Base-by-base conservation (phyloP, 2,329 filamentous ascomycete genomes). In the Ophiostoma himal-ulmi region DNA sequence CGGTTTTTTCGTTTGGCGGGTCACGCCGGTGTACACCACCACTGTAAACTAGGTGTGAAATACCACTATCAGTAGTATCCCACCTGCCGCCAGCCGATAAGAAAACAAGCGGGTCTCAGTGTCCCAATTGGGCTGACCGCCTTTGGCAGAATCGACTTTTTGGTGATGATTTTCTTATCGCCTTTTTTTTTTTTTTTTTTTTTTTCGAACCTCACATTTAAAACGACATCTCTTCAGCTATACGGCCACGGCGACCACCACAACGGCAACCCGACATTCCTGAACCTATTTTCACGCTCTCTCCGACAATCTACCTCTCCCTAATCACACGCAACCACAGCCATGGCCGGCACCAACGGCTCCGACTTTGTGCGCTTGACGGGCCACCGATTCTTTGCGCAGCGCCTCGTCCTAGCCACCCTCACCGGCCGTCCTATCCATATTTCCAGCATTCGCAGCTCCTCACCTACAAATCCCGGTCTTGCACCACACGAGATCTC, bases 401-500 rank as follows among this genome's bases (percentile, higher is more conserved):
- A 93, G 75, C 92, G 95, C 69, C 89, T 99, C 64, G 87, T 96
- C 64, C 89, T 99, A 70, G 89, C 95, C 26, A 98, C 95, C 2
- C 88, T 99, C 72, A 97, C 94, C 73, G 95, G 95, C 75, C 88
- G 91, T 52, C 89, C 95, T 2, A 83, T 98, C 70, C 93, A 94
- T 81, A 94, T 99, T 78, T 95, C 94, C 69, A 91, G 95, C 80
- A 98, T 99, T 82, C 92, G 95, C 77, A 89, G 92, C 74, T 88
- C 90, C 20, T 97, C 93, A 60, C 89, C 91, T 66, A 94, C 92
- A 57, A 89, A 91, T 76, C 94, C 95, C 0, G 95, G 95, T 76
- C 91, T 99, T 70, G 90, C 92, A 69, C 90, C 93, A 67, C 91
- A 97, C 82, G 95, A 99, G 81, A 89, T 98, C 76, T 98, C 95